Evolutionary conservation across 106 monocot genomes (phyloP).

Genomic region (Apostasia ramifera): DNA sequence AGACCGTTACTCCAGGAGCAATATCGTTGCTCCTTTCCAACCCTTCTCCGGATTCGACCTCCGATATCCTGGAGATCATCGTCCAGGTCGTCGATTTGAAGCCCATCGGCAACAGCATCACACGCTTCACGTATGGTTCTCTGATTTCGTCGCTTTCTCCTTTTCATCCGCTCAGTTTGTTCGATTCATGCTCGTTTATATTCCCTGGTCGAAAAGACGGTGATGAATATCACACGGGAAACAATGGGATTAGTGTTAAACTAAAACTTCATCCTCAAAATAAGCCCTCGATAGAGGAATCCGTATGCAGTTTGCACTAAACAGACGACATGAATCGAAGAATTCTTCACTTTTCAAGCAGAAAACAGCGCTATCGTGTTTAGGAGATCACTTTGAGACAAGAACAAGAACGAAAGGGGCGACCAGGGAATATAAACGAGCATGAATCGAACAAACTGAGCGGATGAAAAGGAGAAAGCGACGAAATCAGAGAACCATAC

Average conservation of each 20-base stretch:
- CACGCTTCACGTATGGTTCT: constrained; percentile 64
- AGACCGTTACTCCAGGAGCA: constrained; percentile 52
- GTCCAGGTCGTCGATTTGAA: constrained; percentile 93
- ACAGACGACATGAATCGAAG: not conserved
- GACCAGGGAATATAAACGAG: not conserved
- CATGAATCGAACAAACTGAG: not conserved
- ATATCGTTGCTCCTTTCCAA: constrained; percentile 53
- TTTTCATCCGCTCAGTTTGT: not conserved
- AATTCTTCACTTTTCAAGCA: no score
- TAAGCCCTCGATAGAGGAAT: not conserved
- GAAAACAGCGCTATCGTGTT: no score
- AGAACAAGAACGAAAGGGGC: no score
- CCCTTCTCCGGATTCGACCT: constrained; percentile 47
- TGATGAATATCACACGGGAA: no score
- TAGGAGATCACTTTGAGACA: no score
- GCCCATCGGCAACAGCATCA: constrained; percentile 77
- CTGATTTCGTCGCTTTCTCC: no score
- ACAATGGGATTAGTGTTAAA: no score
- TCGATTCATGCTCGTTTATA: not conserved
- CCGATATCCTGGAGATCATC: constrained; percentile 55
- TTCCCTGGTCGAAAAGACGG: not conserved
- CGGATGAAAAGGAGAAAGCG: no score
- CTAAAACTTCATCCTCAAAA: no score
- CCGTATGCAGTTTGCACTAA: not conserved
- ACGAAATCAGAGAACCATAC: constrained; percentile 49